A percentile compares a stretch with the other conserved stretches of the same genome.
Evolutionary conservation across 331 rosid species (phyloP).

Genomic region (Malus hybrid): DNA sequence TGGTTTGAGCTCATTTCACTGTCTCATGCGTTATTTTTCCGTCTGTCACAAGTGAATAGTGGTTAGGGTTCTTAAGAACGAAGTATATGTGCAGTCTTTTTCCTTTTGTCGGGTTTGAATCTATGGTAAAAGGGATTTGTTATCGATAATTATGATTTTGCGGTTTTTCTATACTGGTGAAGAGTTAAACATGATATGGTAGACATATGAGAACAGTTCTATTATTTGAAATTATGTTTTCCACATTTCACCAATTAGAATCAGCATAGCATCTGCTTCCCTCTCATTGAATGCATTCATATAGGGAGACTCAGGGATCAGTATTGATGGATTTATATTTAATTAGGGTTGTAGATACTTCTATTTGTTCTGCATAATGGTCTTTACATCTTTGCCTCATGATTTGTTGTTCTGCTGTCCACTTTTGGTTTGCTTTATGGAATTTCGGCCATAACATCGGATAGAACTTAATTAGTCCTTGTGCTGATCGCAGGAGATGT

Average conservation of each 20-base stretch:
- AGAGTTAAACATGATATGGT: neutral
- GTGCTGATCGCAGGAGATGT: slow-evolving; percentile 80
- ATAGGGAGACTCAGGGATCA: neutral
- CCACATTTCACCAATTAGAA: neutral
- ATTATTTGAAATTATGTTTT: neutral
- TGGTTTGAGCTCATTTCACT: neutral
- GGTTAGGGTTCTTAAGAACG: neutral
- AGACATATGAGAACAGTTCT: neutral
- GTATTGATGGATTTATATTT: neutral
- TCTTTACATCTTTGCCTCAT: neutral
- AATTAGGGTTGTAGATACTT: neutral
- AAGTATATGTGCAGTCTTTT: neutral
- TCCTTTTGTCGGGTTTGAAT: neutral
- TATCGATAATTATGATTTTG: neutral
- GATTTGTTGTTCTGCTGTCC: neutral
- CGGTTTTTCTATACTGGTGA: neutral
- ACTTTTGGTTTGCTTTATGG: neutral
- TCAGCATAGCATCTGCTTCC: neutral
- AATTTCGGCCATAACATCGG: neutral
- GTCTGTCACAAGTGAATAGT: neutral
- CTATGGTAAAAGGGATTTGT: neutral
- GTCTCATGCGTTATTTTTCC: neutral
- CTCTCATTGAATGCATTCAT: neutral
- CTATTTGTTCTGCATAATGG: neutral
- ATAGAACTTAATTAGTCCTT: neutral